Evolutionary conservation across 2,329 filamentous ascomycete genomes (phyloP).

Genomic region (Orbilia javanica): DNA sequence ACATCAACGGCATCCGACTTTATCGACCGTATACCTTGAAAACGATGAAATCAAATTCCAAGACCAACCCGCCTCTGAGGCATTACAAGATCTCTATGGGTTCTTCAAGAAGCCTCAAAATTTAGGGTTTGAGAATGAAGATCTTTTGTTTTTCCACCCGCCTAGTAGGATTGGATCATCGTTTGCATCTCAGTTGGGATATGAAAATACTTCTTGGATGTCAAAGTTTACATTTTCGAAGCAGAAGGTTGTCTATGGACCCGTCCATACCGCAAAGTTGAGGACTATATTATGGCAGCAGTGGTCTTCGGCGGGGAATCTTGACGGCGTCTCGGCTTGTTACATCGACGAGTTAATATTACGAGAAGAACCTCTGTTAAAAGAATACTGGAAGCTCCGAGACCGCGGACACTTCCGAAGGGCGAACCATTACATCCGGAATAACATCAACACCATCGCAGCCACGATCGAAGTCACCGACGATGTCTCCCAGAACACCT

Average conservation of each 20-base stretch:
- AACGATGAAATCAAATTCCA: slow-evolving; percentile 58
- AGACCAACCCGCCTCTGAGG: slow-evolving; percentile 39
- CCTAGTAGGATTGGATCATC: slow-evolving; percentile 41
- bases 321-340: slow-evolving; percentile 69
- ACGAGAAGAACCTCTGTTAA: slow-evolving; percentile 66
- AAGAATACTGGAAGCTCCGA: slow-evolving; percentile 65
- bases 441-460: slow-evolving; percentile 64
- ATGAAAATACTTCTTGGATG: slow-evolving; percentile 18
- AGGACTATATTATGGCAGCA: slow-evolving; percentile 69
- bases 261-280: slow-evolving; percentile 68
- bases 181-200: slow-evolving; percentile 31
- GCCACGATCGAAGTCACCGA: slow-evolving; percentile 65
- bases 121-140: slow-evolving; percentile 63
- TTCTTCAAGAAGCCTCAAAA: slow-evolving; percentile 58
- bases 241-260: slow-evolving; percentile 63
- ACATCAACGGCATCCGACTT: slow-evolving; percentile 65
- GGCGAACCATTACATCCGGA: slow-evolving; percentile 67
- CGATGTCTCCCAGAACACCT: slow-evolving; percentile 65
- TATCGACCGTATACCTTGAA: slow-evolving; percentile 62
- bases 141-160: slow-evolving; percentile 64
- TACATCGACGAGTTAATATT: slow-evolving; percentile 70
- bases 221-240: slow-evolving; percentile 59
- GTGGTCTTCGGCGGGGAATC: slow-evolving; percentile 67
- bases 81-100: slow-evolving; percentile 47
- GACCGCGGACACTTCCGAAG: slow-evolving; percentile 65